Evolutionary conservation across 306 rosid species (phyloP).

Genomic region (Abrus precatorius): DNA sequence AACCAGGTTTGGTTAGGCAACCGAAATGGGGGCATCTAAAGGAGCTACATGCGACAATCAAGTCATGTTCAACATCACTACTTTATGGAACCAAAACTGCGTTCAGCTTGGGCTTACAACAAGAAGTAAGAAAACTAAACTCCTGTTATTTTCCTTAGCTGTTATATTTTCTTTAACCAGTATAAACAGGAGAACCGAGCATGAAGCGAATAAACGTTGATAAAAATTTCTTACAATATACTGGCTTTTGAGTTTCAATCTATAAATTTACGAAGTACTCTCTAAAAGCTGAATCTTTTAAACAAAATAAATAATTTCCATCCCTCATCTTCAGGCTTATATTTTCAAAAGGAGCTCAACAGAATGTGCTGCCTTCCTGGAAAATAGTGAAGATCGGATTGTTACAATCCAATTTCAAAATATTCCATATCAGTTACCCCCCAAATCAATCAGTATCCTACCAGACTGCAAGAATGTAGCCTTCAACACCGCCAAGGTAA

Average conservation of each 20-base stretch:
- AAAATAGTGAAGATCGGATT: conserved; percentile 44
- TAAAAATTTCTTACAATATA: background rate
- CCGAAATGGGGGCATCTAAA: conserved; percentile 87
- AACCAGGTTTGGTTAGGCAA: conserved; percentile 68
- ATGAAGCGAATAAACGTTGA: background rate
- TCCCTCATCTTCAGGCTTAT: conserved; percentile 56
- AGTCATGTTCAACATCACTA: conserved; percentile 62
- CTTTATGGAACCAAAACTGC: conserved; percentile 54
- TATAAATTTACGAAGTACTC: background rate
- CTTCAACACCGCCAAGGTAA: conserved; percentile 64
- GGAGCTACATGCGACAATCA: conserved; percentile 72
- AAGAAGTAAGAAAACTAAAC: conserved; percentile 46
- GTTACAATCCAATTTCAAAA: conserved; percentile 45
- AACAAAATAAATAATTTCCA: conserved; percentile 22
- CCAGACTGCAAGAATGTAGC: conserved; percentile 59
- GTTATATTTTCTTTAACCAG: background rate
- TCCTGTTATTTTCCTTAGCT: background rate
- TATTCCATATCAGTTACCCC: conserved; percentile 44
- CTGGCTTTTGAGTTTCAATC: background rate
- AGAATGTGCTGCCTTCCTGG: conserved; percentile 63
- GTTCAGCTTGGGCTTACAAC: conserved; percentile 48
- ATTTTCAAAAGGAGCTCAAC: conserved; percentile 49
- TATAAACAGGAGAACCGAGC: background rate
- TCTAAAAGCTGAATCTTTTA: conserved; percentile 15
- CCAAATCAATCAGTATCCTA: conserved; percentile 60